Evolutionary conservation across 2,329 filamentous ascomycete species (phyloP).

Genomic region (Tolypocladium sp.): DNA sequence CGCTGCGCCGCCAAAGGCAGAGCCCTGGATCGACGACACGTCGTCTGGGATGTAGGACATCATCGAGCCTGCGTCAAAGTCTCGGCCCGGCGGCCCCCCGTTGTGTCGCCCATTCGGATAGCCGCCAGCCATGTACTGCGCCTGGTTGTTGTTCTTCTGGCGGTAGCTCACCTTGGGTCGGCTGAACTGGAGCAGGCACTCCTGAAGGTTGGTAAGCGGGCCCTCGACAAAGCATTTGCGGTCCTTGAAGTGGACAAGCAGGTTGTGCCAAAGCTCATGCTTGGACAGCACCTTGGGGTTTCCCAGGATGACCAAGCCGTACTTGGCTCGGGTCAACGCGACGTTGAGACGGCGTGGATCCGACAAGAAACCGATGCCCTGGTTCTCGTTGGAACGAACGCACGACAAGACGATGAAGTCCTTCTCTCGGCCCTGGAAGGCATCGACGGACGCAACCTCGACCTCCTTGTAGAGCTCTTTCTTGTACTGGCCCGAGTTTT

Average conservation of each 20-base stretch:
- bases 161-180: slow-evolving; percentile 89
- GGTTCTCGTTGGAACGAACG: slow-evolving; percentile 96
- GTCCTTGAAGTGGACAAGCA: slow-evolving; percentile 94
- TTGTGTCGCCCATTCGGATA: slow-evolving; percentile 32
- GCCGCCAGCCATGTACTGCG: slow-evolving; percentile 49
- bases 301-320: slow-evolving; percentile 89
- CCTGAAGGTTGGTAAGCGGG: slow-evolving; percentile 89
- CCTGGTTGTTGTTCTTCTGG: slow-evolving; percentile 68
- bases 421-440: slow-evolving; percentile 97
- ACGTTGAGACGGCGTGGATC: slow-evolving; percentile 97
- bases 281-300: slow-evolving; percentile 97
- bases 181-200: slow-evolving; percentile 89
- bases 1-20: slow-evolving; percentile 77
- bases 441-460: slow-evolving; percentile 95
- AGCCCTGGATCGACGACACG: slow-evolving; percentile 91
- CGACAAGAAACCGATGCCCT: slow-evolving; percentile 97
- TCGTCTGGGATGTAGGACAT: slow-evolving; percentile 95
- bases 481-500: slow-evolving; percentile 92
- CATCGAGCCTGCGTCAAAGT: slow-evolving; percentile 75
- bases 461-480: slow-evolving; percentile 99
- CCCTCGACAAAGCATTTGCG: slow-evolving; percentile 93
- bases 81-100: slow-evolving; percentile 32
- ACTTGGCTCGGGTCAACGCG: slow-evolving; percentile 92
- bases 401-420: slow-evolving; percentile 98
- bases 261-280: slow-evolving; percentile 94